Conservation (phyloP, 2,329 filamentous ascomycete species). For the Botrytis galanthina region DNA sequence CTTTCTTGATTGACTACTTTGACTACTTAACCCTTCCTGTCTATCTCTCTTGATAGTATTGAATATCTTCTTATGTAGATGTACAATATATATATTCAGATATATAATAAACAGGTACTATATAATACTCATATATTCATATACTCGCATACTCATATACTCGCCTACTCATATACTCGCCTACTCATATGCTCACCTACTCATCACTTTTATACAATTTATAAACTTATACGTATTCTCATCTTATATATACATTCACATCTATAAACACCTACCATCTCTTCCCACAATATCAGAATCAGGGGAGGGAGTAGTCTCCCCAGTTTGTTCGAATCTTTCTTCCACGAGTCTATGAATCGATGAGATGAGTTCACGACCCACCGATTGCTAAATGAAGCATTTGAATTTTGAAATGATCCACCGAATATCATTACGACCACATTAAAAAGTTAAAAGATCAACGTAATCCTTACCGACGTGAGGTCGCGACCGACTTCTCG, state of each 20-base stretch:
- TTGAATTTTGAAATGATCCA: background rate
- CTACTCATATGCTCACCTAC: background rate
- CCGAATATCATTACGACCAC: background rate
- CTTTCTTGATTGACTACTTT: background rate
- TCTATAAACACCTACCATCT: background rate
- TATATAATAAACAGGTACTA: background rate
- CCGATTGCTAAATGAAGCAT: slow-evolving; percentile 2
- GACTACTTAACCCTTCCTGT: background rate
- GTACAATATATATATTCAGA: too few relatives aligned
- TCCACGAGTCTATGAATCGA: background rate
- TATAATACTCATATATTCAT: background rate
- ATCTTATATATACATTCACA: background rate
- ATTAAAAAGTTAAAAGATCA: slow-evolving; percentile 1
- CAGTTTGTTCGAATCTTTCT: slow-evolving; percentile 4
- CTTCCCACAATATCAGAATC: background rate
- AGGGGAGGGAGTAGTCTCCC: background rate
- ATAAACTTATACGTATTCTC: background rate
- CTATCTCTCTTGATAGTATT: background rate
- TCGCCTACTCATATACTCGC: background rate
- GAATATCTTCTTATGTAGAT: background rate
- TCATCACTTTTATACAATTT: background rate
- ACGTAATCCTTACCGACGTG: background rate
- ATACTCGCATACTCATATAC: background rate
- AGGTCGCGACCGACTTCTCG: slow-evolving; percentile 1
- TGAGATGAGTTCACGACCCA: background rate